Base-by-base conservation (phyloP, 2,329 filamentous ascomycete genomes). In the Leptographium wingfieldii region DNA sequence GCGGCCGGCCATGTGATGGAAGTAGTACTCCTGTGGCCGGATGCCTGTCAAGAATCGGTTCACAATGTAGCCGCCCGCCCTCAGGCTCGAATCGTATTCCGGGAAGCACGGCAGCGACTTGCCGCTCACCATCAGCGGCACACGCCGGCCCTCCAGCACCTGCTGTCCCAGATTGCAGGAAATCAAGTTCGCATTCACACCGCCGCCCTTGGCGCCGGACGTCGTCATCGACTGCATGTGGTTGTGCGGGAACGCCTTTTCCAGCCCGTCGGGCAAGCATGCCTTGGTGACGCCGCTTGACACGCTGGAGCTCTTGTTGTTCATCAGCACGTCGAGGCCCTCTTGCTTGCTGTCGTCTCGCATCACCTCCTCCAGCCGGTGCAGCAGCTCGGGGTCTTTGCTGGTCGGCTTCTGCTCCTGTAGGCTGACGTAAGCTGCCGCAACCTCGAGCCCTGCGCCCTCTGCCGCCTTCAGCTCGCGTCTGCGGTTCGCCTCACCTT, bases 191-290 rank as follows among this genome's bases (percentile, higher is more conserved):
- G 94, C 94, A 70, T 99, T 99, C 73, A 99, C 94, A 67, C 83
- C 78, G 59, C 84, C 88, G 70, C 94, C 94, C 76, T 99, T 99
- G 57, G 94, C 94, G 72, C 94, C 94, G 60, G 94, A 96, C 16
- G 87, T 88, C 27, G 94, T 99, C 94, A 99, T 99, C 65, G 89
- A 85, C 77, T 99, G 94, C 92, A 99, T 99, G 74, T 97, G 92
- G 69, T 99, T 99, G 69, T 87, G 87, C 1, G 94, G 94, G 73
- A 99, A 99, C 9, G 88, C 83, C 74, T 97, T 99, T 68, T 89
- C 85, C 33, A 99, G 81, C 51, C 89, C 90, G 25, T 77, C 74
- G 0, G 94, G 94, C 65, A 99, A 80, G 72, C 91, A 96, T 2
- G 82, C 81, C 55, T 79, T 79, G 11, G 92, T 95, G 53, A 97